A percentile compares a stretch with the other conserved stretches of the same genome.
Evolutionary conservation across 352 stramenopile genomes (phyloP).

Genomic region (Elongisporangium anandrum): DNA sequence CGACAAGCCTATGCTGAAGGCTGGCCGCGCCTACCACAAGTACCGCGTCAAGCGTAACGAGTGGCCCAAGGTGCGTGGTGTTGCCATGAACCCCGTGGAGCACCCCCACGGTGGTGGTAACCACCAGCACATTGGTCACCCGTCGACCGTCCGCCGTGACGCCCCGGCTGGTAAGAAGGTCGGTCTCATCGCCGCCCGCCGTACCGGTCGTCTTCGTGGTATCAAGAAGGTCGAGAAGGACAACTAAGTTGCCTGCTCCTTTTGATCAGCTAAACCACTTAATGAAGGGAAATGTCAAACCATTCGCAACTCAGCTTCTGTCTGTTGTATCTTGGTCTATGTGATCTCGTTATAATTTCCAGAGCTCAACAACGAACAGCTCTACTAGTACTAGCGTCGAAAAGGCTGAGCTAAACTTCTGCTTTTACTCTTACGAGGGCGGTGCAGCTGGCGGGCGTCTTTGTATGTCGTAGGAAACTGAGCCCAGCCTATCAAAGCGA

Average conservation of each 20-base stretch:
- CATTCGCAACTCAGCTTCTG: no score
- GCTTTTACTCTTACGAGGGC: no score
- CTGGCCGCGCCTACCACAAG: slow-evolving; percentile 97
- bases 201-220: slow-evolving; percentile 96
- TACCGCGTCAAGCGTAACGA: slow-evolving; percentile 99
- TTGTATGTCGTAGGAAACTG: no score
- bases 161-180: slow-evolving; percentile 98
- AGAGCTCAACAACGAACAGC: no score
- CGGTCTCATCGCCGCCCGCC: slow-evolving; percentile 97
- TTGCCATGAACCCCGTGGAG: slow-evolving; percentile 99
- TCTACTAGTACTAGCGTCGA: no score
- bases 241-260: slow-evolving; percentile 44
- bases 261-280: slow-evolving; percentile 3
- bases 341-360: no score
- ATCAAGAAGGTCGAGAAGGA: slow-evolving; percentile 97
- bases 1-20: slow-evolving; percentile 99
- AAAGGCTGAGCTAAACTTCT: no score
- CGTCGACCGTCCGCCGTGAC: slow-evolving; percentile 94
- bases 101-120: slow-evolving; percentile 99
- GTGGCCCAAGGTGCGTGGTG: slow-evolving; percentile 98
- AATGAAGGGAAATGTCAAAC: slow-evolving; percentile 46
- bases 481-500: no score
- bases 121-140: slow-evolving; percentile 99
- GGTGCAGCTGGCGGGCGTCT: no score
- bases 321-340: no score